A percentile compares a stretch with the other conserved stretches of the same genome.
Conservation (phyloP, 2,329 filamentous ascomycete species). For the Monosporascus sp. region DNA sequence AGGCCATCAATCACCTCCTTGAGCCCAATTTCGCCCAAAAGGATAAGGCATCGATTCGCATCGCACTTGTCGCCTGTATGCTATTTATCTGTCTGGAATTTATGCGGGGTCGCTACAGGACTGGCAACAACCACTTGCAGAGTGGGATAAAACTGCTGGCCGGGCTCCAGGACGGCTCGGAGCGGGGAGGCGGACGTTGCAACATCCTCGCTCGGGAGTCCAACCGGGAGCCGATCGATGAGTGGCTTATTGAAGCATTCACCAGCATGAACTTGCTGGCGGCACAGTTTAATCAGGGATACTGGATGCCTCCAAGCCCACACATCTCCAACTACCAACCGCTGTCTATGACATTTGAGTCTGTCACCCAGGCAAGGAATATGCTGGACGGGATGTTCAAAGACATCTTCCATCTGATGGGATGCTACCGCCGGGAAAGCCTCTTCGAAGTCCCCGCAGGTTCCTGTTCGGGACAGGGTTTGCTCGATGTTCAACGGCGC, state of each 20-base stretch:
- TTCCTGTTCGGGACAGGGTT: background rate
- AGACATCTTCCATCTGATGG: slow-evolving; percentile 16
- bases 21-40: slow-evolving; percentile 24
- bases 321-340: slow-evolving; percentile 3
- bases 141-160: slow-evolving; percentile 35
- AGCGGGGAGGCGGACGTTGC: background rate
- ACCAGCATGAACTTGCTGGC: slow-evolving; percentile 24
- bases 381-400: slow-evolving; percentile 18
- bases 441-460: background rate
- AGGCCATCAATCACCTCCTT: slow-evolving; percentile 30
- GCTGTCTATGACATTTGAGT: slow-evolving; percentile 14
- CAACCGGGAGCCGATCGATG: slow-evolving; percentile 28
- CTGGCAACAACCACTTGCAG: slow-evolving; percentile 35
- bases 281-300: slow-evolving; percentile 22
- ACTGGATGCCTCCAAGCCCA: slow-evolving; percentile 8
- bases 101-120: slow-evolving; percentile 30
- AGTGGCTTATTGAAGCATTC: slow-evolving; percentile 39
- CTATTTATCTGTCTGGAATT: slow-evolving; percentile 31
- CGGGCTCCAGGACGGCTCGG: slow-evolving; percentile 13
- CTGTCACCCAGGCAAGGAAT: slow-evolving; percentile 16
- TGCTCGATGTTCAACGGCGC: slow-evolving; percentile 7
- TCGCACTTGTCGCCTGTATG: slow-evolving; percentile 34
- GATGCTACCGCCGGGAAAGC: slow-evolving; percentile 1
- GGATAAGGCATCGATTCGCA: slow-evolving; percentile 25
- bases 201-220: slow-evolving; percentile 8